Evolutionary conservation across 1,284 basidiomycete species (phyloP).

Genomic region (Ganoderma lucidum): DNA sequence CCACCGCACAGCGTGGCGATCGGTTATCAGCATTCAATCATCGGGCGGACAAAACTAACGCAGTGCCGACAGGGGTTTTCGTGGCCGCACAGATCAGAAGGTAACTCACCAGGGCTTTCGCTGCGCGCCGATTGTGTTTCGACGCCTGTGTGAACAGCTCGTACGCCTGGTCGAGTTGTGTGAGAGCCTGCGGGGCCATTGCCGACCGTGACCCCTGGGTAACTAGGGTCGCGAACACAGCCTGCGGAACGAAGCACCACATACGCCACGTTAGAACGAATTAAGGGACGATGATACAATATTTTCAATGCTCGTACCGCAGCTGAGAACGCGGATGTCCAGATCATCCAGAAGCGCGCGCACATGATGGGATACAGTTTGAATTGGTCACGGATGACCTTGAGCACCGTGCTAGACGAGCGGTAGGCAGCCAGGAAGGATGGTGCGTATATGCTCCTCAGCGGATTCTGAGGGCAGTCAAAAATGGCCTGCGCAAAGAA

Average conservation of each 20-base stretch:
- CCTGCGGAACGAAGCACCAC: slow-evolving; percentile 21
- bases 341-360: slow-evolving; percentile 47
- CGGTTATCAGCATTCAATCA: slow-evolving; percentile 21
- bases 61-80: neutral
- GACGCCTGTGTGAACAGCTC: slow-evolving; percentile 42
- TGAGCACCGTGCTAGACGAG: slow-evolving; percentile 43
- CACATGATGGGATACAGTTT: slow-evolving; percentile 37
- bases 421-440: slow-evolving; percentile 50
- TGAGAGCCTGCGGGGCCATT: slow-evolving; percentile 37
- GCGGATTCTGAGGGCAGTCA: slow-evolving; percentile 48
- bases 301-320: slow-evolving; percentile 43
- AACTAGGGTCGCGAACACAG: slow-evolving; percentile 41
- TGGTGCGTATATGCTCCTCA: slow-evolving; percentile 48
- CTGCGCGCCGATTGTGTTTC: slow-evolving; percentile 41
- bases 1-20: neutral
- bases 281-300: slow-evolving; percentile 2
- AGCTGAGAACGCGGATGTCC: slow-evolving; percentile 50
- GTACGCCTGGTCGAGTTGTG: slow-evolving; percentile 40
- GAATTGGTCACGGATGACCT: slow-evolving; percentile 43
- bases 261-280: slow-evolving; percentile 2
- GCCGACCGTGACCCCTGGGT: slow-evolving; percentile 41
- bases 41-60: slow-evolving; percentile 12
- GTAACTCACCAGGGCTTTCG: slow-evolving; percentile 42
- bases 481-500: slow-evolving; percentile 51
- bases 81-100: too few species aligned